phyloP scores from a whole-genome alignment of 768 basidiomycete genomes.

The Kwoniella heveanensis region DNA sequence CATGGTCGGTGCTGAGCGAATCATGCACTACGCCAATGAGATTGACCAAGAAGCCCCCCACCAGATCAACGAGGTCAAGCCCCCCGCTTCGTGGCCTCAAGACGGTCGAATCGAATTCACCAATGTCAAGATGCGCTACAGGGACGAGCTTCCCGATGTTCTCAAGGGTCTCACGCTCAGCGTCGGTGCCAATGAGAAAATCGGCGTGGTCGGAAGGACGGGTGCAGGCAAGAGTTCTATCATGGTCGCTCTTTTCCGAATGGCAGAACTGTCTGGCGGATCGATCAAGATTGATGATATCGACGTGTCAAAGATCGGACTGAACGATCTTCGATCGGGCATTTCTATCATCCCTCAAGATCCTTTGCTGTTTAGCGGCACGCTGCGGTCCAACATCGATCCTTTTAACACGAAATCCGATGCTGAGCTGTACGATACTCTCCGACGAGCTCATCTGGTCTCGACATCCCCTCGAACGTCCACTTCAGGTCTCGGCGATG shows the following conservation, averaged over 20 bases:
- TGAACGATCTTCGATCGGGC: slow-evolving; percentile 64
- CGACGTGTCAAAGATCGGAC: slow-evolving; percentile 79
- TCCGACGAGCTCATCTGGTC: slow-evolving; percentile 74
- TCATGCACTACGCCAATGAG: slow-evolving; percentile 69
- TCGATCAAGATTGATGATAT: slow-evolving; percentile 76
- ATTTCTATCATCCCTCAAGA: slow-evolving; percentile 75
- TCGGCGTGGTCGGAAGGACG: slow-evolving; percentile 79
- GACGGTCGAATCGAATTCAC: slow-evolving; percentile 73
- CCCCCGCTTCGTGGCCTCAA: slow-evolving; percentile 71
- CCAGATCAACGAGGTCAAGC: slow-evolving; percentile 65
- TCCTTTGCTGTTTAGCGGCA: slow-evolving; percentile 56
- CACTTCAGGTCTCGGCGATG: neutral
- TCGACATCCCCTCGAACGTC: slow-evolving; percentile 2
- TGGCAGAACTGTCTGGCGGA: slow-evolving; percentile 77
- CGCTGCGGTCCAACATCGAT: slow-evolving; percentile 79
- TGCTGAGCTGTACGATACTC: slow-evolving; percentile 80
- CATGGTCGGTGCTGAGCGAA: slow-evolving; percentile 71
- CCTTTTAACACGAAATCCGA: slow-evolving; percentile 83
- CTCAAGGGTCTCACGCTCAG: slow-evolving; percentile 77
- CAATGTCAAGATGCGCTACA: slow-evolving; percentile 75
- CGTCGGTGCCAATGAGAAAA: slow-evolving; percentile 77
- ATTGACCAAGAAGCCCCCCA: slow-evolving; percentile 82
- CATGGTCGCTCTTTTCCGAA: slow-evolving; percentile 81
- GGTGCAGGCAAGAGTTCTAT: slow-evolving; percentile 88
- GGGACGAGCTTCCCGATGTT: slow-evolving; percentile 83